Percentiles rank a stretch among this genome's conserved stretches.
phyloP scores from a whole-genome alignment of 768 basidiomycete genomes.

The Peribolospora kevripleyi region DNA sequence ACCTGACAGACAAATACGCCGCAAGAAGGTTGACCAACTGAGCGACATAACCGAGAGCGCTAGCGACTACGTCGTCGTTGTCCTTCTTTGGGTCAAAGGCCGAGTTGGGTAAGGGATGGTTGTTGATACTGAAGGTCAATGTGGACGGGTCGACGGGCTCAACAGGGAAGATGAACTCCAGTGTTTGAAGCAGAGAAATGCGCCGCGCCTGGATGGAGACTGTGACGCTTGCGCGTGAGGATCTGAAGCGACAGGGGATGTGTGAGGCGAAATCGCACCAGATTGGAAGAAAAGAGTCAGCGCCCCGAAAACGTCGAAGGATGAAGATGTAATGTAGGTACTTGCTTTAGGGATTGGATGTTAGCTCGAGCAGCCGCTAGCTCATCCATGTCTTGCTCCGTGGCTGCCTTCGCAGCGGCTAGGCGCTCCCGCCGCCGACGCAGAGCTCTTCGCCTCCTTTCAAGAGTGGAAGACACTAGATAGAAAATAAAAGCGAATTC shows the following conservation, averaged over 20 bases:
- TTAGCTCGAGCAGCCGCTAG: neutral
- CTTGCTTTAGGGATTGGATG: neutral
- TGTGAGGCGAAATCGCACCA: neutral
- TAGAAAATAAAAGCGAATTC: neutral
- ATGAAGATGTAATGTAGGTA: neutral
- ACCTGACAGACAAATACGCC: constrained; percentile 42
- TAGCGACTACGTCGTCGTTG: constrained; percentile 62
- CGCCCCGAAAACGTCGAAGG: neutral
- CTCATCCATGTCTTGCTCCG: neutral
- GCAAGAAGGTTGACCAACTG: constrained; percentile 64
- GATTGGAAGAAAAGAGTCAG: neutral
- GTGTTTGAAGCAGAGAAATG: constrained; percentile 38
- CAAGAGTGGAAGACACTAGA: neutral
- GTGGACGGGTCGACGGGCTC: constrained; percentile 50
- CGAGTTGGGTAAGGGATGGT: constrained; percentile 70
- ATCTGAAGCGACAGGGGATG: neutral
- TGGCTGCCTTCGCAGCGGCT: neutral
- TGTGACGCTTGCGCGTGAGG: no score
- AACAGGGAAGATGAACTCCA: constrained; percentile 54
- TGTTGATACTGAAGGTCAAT: constrained; percentile 67
- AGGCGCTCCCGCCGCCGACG: constrained; percentile 1
- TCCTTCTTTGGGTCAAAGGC: constrained; percentile 38
- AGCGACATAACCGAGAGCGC: constrained; percentile 72
- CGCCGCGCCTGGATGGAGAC: constrained; percentile 1
- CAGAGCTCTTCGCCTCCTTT: constrained; percentile 5